These are phyloP conservation scores for Oryza glumipatula DNA, from an alignment of 176 grass and related monocot species.

Conservation along the genomic window DNA sequence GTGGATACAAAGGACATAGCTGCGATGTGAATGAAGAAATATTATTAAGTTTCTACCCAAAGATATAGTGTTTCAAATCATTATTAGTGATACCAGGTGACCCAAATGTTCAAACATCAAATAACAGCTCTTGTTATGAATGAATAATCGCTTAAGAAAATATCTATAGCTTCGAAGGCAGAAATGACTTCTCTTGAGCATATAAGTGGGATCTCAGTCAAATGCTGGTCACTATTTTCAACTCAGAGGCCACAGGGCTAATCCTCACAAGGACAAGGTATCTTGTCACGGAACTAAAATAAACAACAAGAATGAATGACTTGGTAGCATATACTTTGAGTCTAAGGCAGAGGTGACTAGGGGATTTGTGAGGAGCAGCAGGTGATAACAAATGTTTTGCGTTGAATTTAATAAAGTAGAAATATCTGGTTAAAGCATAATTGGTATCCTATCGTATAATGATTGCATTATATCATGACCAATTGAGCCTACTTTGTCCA, in stretches of 20 bases:
- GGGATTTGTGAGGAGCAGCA: conserved; percentile 11
- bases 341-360: not conserved
- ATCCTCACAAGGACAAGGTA: not conserved
- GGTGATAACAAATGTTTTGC: not conserved
- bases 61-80: conserved; percentile 2
- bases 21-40: conserved; percentile 34
- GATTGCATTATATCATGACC: not conserved
- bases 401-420: conserved; percentile 3
- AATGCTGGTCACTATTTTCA: not conserved
- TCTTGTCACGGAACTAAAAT: not conserved
- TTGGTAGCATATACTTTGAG: not conserved
- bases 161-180: conserved; percentile 11
- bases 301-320: not conserved
- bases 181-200: conserved; percentile 13
- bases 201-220: conserved; percentile 5
- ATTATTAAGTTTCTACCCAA: conserved; percentile 20
- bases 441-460: not conserved
- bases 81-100: not conserved
- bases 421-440: conserved; percentile 28
- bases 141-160: not conserved
- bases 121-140: not conserved
- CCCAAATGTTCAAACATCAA: too few relatives aligned
- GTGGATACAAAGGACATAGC: conserved; percentile 93
- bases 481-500: not conserved
- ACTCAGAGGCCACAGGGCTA: conserved; percentile 17